phyloP scores from a whole-genome alignment of 768 basidiomycete genomes.

The Lactarius akahatsu region DNA sequence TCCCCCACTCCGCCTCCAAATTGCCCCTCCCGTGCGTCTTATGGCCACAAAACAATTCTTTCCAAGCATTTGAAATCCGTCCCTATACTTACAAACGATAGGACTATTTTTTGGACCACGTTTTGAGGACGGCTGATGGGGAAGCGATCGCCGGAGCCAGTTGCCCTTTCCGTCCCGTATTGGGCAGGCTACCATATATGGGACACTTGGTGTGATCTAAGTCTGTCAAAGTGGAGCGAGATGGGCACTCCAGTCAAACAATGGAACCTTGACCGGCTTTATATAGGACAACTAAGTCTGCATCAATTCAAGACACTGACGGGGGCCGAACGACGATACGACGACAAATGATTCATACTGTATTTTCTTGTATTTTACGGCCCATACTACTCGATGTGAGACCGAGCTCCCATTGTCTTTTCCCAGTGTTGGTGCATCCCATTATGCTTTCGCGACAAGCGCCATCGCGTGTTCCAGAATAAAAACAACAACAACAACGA shows the following conservation, averaged over 20 bases:
- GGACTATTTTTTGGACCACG: conserved; percentile 9
- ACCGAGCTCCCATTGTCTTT: background rate
- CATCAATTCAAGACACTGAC: background rate
- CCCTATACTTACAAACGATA: background rate
- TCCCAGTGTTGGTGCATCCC: background rate
- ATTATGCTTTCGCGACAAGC: background rate
- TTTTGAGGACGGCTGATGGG: conserved; percentile 5
- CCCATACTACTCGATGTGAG: background rate
- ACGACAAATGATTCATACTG: background rate
- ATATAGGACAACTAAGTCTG: background rate
- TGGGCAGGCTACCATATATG: conserved; percentile 17
- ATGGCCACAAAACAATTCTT: background rate
- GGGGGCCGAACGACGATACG: background rate
- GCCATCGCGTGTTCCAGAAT: conserved; percentile 2
- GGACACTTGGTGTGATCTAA: conserved; percentile 5
- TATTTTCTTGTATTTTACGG: background rate
- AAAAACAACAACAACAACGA: conserved; percentile 8
- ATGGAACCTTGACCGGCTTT: background rate
- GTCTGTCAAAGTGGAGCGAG: conserved; percentile 2
- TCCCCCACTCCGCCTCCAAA: conserved; percentile 12
- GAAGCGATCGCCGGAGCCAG: conserved; percentile 25
- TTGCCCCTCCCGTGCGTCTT: conserved; percentile 5
- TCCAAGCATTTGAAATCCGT: background rate
- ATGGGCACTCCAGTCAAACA: background rate
- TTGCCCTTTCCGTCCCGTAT: conserved; percentile 12